A percentile compares a stretch with the other conserved stretches of the same genome.
phyloP scores from a whole-genome alignment of 1,284 basidiomycete genomes.

The Sporisorium graminicola region DNA sequence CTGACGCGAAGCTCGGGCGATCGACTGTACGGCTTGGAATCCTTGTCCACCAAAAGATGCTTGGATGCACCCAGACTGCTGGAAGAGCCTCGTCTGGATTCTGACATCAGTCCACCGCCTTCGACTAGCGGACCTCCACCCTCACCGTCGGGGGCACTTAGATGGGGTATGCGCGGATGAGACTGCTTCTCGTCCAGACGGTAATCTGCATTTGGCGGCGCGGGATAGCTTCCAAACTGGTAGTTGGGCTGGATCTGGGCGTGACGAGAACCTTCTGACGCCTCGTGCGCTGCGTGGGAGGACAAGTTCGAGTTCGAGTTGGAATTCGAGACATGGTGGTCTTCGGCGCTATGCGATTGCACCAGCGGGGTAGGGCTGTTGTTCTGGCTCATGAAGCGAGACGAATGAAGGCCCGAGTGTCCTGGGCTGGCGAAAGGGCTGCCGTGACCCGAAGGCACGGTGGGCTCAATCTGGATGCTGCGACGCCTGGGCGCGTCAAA shows the following conservation, averaged over 20 bases:
- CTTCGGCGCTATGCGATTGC: constrained; percentile 34
- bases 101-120: constrained; percentile 23
- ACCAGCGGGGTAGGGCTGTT: constrained; percentile 50
- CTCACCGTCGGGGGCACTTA: constrained; percentile 51
- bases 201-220: constrained; percentile 39
- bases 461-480: constrained; percentile 54
- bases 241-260: constrained; percentile 48
- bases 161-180: constrained; percentile 43
- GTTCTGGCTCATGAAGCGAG: constrained; percentile 49
- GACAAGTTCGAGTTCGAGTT: constrained; percentile 16
- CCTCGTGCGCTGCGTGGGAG: constrained; percentile 20
- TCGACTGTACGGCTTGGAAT: constrained; percentile 64
- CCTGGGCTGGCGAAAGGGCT: constrained; percentile 46
- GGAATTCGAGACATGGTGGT: constrained; percentile 28
- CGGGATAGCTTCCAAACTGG: constrained; percentile 49
- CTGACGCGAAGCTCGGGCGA: constrained; percentile 65
- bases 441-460: constrained; percentile 39
- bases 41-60: constrained; percentile 55
- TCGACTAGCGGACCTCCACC: constrained; percentile 42
- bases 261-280: constrained; percentile 20
- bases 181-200: constrained; percentile 36
- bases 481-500: constrained; percentile 47
- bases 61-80: constrained; percentile 20
- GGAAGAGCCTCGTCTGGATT: constrained; percentile 39
- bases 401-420: constrained; percentile 40